Conservation (phyloP, 768 basidiomycete species). For the Rhizopogon roseolus region DNA sequence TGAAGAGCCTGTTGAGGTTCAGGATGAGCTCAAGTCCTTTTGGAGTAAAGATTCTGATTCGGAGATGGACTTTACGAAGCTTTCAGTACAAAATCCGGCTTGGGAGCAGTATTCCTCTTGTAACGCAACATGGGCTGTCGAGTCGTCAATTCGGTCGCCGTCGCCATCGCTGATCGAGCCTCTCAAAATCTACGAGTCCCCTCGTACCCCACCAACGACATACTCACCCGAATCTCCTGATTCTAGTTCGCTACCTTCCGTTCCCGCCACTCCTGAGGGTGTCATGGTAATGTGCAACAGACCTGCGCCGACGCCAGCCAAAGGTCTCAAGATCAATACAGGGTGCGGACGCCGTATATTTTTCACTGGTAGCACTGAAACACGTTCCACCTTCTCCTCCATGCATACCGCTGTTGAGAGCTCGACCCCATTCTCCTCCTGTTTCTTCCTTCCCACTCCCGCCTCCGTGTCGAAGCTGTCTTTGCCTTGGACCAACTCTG, state of each 20-base stretch:
- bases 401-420: conserved; percentile 75
- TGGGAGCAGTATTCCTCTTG: conserved; percentile 38
- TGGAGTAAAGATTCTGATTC: conserved; percentile 53
- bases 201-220: conserved; percentile 47
- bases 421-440: conserved; percentile 53
- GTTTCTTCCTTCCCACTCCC: conserved; percentile 48
- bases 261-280: conserved; percentile 56
- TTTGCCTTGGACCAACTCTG: conserved; percentile 24
- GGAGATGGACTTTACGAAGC: conserved; percentile 29
- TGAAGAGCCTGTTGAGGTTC: conserved; percentile 33
- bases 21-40: conserved; percentile 40
- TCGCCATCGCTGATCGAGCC: conserved; percentile 32
- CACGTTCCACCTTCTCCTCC: conserved; percentile 46
- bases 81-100: conserved; percentile 22
- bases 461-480: conserved; percentile 34
- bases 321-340: conserved; percentile 60
- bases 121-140: conserved; percentile 51
- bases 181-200: conserved; percentile 39
- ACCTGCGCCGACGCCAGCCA: conserved; percentile 29
- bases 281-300: conserved; percentile 36
- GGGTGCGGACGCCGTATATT: conserved; percentile 30
- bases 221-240: conserved; percentile 43
- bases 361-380: conserved; percentile 38
- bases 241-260: conserved; percentile 37
- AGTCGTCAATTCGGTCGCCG: conserved; percentile 45